These are phyloP conservation scores for Fusarium hostae DNA, from an alignment of 2,329 filamentous ascomycete genomes.

Conservation along the genomic window DNA sequence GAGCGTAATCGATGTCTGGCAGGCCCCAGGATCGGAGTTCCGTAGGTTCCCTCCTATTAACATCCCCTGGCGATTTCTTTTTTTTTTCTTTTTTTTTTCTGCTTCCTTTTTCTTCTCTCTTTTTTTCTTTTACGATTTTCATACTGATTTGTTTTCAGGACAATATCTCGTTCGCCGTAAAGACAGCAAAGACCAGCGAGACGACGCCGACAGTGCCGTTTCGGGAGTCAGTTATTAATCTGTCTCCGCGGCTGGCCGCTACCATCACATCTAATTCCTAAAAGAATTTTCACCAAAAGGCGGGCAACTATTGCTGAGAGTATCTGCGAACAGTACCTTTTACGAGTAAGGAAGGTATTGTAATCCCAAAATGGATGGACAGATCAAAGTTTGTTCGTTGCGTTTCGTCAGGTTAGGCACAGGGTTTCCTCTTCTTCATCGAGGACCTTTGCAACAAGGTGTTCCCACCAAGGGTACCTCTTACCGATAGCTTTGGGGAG, in stretches of 20 bases:
- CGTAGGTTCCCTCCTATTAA: slow-evolving; percentile 41
- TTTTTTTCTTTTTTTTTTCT: not conserved
- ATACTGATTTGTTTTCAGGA: slow-evolving; percentile 44
- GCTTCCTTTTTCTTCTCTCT: not conserved
- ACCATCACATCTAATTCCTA: slow-evolving; percentile 22
- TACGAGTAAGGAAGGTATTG: slow-evolving; percentile 1
- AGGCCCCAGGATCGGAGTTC: slow-evolving; percentile 53
- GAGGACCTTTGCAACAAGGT: slow-evolving; percentile 49
- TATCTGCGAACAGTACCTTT: slow-evolving; percentile 29
- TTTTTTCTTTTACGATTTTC: slow-evolving; percentile 17
- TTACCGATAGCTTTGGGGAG: slow-evolving; percentile 42
- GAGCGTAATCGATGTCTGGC: slow-evolving; percentile 51
- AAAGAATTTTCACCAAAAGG: slow-evolving; percentile 41
- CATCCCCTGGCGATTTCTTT: not conserved
- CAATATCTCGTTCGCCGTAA: slow-evolving; percentile 53
- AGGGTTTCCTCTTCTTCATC: slow-evolving; percentile 50
- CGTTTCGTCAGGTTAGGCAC: slow-evolving; percentile 51
- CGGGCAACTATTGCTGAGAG: slow-evolving; percentile 42
- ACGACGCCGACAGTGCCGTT: slow-evolving; percentile 54
- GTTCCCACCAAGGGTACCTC: slow-evolving; percentile 55
- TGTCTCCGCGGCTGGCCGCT: slow-evolving; percentile 10
- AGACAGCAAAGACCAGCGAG: slow-evolving; percentile 44
- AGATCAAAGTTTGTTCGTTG: slow-evolving; percentile 12
- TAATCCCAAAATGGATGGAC: slow-evolving; percentile 25
- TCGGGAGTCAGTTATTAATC: slow-evolving; percentile 45